Conservation (phyloP, 148 eudicot genomes). For the Vaccinium darrowii region DNA sequence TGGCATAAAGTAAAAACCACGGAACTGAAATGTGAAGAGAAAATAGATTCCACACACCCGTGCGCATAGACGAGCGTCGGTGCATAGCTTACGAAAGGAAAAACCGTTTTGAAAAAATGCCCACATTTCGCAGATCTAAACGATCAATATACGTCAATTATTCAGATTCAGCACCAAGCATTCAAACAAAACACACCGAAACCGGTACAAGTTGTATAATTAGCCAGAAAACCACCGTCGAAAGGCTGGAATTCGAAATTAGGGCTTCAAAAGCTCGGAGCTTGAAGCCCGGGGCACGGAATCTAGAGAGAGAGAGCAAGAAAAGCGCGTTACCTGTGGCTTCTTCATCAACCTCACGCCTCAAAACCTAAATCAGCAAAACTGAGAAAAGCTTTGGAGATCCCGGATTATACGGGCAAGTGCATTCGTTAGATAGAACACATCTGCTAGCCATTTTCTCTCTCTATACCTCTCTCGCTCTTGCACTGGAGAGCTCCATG, state of each 20-base stretch:
- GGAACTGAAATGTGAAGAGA: not conserved
- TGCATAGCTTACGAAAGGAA: not conserved
- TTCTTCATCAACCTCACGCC: slow-evolving; percentile 7
- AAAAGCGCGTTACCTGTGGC: slow-evolving; percentile 3
- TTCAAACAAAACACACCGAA: not conserved
- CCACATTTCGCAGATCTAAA: slow-evolving; percentile 10
- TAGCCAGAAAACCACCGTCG: not conserved
- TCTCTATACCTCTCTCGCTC: not conserved
- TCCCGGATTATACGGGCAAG: slow-evolving; percentile 5
- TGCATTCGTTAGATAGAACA: not conserved
- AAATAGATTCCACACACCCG: not conserved
- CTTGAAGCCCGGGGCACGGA: not conserved
- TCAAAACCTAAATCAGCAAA: not conserved
- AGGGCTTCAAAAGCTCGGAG: slow-evolving; percentile 8
- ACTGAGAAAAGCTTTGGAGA: not conserved
- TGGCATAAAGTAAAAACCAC: not conserved
- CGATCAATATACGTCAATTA: not conserved
- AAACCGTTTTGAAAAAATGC: not conserved
- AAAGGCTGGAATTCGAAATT: not conserved
- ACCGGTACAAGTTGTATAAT: not conserved
- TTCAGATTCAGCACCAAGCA: not conserved
- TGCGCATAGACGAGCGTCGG: not conserved
- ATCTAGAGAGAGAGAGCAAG: not conserved
- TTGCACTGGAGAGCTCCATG: not conserved
- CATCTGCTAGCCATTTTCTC: not conserved